These are phyloP conservation scores for Rhytidhysteron rufulum DNA, from an alignment of 2,329 filamentous ascomycete genomes.

Conservation along the genomic window DNA sequence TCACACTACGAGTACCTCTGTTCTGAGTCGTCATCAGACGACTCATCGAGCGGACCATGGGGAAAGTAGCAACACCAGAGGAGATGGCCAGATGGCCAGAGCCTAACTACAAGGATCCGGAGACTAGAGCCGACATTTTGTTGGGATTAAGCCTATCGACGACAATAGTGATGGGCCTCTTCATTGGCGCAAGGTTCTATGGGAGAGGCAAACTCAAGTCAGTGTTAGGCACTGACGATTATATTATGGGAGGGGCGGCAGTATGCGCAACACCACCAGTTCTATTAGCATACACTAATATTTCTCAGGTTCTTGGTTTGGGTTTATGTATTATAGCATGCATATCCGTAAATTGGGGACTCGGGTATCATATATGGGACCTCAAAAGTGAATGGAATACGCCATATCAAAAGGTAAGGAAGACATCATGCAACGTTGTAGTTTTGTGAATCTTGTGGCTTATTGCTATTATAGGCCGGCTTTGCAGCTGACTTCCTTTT, in stretches of 20 bases:
- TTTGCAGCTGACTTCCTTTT: conserved; percentile 21
- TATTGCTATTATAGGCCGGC: conserved; percentile 10
- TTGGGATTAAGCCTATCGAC: conserved; percentile 15
- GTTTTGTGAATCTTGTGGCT: no score
- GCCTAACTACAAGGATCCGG: conserved; percentile 23
- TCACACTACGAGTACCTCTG: no score
- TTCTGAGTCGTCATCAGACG: no score
- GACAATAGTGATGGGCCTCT: conserved; percentile 14
- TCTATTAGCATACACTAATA: no score
- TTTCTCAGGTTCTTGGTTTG: background rate
- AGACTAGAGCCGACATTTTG: conserved; percentile 14
- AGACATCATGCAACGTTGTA: no score
- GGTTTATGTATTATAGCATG: conserved; percentile 10
- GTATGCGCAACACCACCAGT: conserved; percentile 12
- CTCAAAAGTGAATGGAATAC: conserved; percentile 19
- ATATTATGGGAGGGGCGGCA: conserved; percentile 21
- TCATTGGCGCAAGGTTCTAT: conserved; percentile 17
- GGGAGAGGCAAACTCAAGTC: conserved; percentile 18
- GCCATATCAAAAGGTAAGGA: conserved; percentile 18
- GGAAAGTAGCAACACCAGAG: conserved; percentile 9
- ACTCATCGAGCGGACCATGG: no score
- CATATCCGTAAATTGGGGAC: conserved; percentile 15
- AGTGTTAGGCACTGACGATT: conserved; percentile 20
- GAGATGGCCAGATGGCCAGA: conserved; percentile 18
- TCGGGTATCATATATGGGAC: conserved; percentile 25